These are phyloP conservation scores for Andrographis paniculata DNA, from an alignment of 305 asterid species.

Conservation along the genomic window DNA sequence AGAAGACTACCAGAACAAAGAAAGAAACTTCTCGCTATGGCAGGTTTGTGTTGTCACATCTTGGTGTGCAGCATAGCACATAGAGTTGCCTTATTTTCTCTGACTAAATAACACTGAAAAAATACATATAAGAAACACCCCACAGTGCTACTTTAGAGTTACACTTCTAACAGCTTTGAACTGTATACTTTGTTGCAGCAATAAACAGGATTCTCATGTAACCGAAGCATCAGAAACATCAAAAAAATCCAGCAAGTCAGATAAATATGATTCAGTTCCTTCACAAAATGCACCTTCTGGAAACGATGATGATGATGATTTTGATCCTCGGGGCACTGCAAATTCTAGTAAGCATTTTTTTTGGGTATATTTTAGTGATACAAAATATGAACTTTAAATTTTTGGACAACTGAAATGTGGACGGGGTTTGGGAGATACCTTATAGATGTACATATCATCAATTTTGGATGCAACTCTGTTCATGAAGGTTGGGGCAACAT, in stretches of 20 bases:
- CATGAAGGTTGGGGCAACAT: too few relatives aligned
- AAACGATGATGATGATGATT: slow-evolving; percentile 52
- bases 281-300: slow-evolving; percentile 32
- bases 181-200: slow-evolving; percentile 39
- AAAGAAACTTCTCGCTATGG: slow-evolving; percentile 52
- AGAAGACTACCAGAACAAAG: slow-evolving; percentile 33
- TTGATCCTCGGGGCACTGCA: slow-evolving; percentile 17
- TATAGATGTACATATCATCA: too few relatives aligned
- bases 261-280: slow-evolving; percentile 38
- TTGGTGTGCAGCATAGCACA: slow-evolving; percentile 1
- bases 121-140: too few relatives aligned
- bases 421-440: too few relatives aligned
- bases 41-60: slow-evolving; percentile 42
- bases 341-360: slow-evolving; percentile 86
- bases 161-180: too few relatives aligned
- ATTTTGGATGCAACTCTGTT: too few relatives aligned
- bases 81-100: slow-evolving; percentile 2
- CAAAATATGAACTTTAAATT: too few relatives aligned
- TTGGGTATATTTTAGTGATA: too few relatives aligned
- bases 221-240: slow-evolving; percentile 39
- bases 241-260: slow-evolving; percentile 32
- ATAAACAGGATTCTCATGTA: slow-evolving; percentile 40
- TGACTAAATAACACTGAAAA: too few relatives aligned
- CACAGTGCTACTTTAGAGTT: too few relatives aligned
- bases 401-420: too few relatives aligned